These are phyloP conservation scores for Verruconis gallopava DNA, from an alignment of 2,329 filamentous ascomycete genomes.

Conservation along the genomic window DNA sequence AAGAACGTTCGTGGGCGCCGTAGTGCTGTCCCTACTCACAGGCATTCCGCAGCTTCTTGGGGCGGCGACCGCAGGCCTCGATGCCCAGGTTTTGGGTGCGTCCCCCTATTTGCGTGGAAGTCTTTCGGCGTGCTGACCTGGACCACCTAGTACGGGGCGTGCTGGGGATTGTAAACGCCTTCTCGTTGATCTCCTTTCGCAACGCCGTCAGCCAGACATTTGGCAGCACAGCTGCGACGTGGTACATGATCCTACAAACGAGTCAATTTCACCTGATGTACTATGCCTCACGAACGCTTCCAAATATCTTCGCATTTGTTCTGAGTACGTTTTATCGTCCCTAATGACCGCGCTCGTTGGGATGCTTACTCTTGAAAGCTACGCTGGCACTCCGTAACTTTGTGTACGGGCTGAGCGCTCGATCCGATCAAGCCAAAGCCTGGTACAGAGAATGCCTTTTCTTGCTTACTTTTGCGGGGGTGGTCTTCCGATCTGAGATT, in stretches of 20 bases:
- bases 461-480: slow-evolving; percentile 64
- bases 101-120: not conserved
- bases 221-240: slow-evolving; percentile 55
- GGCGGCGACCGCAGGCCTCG: slow-evolving; percentile 1
- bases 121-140: not conserved
- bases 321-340: slow-evolving; percentile 46
- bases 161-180: slow-evolving; percentile 64
- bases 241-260: slow-evolving; percentile 67
- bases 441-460: slow-evolving; percentile 51
- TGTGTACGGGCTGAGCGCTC: slow-evolving; percentile 28
- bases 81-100: slow-evolving; percentile 5
- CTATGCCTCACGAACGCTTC: slow-evolving; percentile 81
- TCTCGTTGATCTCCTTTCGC: slow-evolving; percentile 53
- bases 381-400: slow-evolving; percentile 48
- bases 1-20: slow-evolving; percentile 73
- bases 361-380: slow-evolving; percentile 32
- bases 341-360: not conserved
- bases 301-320: slow-evolving; percentile 92
- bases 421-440: not conserved
- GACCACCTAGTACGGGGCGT: slow-evolving; percentile 51
- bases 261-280: slow-evolving; percentile 89
- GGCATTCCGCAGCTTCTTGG: slow-evolving; percentile 44
- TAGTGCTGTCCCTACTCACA: slow-evolving; percentile 60
- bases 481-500: slow-evolving; percentile 82
- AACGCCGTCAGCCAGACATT: slow-evolving; percentile 51